Conservation (phyloP, 2,329 filamentous ascomycete genomes). For the Phaeosphaeriaceae sp. region DNA sequence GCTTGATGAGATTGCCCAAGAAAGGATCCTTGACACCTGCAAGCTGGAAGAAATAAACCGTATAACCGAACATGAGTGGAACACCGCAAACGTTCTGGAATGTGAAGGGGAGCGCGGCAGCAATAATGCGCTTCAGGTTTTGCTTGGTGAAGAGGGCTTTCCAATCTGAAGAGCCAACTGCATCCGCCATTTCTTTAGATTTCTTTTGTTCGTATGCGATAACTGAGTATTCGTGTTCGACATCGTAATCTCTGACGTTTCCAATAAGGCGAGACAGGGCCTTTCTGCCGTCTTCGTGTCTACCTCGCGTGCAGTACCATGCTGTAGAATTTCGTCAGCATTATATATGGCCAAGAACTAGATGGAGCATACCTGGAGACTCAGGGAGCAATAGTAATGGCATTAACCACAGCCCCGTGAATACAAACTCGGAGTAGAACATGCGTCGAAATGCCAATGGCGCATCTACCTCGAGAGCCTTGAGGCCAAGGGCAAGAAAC, state of each 20-base stretch:
- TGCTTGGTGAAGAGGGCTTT: conserved; percentile 7
- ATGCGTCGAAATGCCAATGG: conserved; percentile 6
- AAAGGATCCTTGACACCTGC: conserved; percentile 12
- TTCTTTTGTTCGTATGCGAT: conserved; percentile 8
- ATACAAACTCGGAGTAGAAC: conserved; percentile 16
- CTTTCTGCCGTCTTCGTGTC: conserved; percentile 11
- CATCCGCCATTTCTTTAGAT: conserved; percentile 8
- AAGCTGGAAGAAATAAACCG: conserved; percentile 13
- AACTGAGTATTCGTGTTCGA: conserved; percentile 12
- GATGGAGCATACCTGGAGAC: conserved; percentile 8
- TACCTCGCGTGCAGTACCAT: conserved; percentile 11
- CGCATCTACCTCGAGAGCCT: conserved; percentile 6
- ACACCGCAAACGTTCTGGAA: conserved; percentile 12
- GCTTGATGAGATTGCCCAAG: conserved; percentile 11
- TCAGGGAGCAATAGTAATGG: conserved; percentile 9
- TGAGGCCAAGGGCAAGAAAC: conserved; percentile 7
- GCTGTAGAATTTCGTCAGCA: conserved; percentile 5
- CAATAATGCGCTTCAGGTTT: conserved; percentile 6
- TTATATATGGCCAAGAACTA: neutral
- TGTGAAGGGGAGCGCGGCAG: conserved; percentile 10
- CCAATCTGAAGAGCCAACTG: conserved; percentile 6
- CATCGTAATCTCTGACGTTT: conserved; percentile 12
- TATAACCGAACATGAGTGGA: conserved; percentile 16
- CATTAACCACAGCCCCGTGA: conserved; percentile 10
- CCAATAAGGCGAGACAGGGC: conserved; percentile 5